Conservation (phyloP, 345 rosid genomes). For the Tarenaya hassleriana region DNA sequence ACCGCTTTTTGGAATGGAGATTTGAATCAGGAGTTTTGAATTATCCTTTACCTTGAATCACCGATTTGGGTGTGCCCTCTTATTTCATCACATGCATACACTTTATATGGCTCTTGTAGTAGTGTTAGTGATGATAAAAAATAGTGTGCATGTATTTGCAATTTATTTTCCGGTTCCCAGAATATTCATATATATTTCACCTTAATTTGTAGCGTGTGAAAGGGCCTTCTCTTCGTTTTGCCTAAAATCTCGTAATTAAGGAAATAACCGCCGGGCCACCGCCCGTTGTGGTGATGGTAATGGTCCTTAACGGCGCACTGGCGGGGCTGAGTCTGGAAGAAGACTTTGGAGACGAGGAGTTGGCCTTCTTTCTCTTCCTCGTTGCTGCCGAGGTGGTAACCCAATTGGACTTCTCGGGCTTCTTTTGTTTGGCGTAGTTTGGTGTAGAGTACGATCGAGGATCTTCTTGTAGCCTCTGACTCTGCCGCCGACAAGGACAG, state of each 20-base stretch:
- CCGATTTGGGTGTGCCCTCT: no score
- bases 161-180: no score
- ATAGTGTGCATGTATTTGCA: no score
- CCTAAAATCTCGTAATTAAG: slow-evolving; percentile 27
- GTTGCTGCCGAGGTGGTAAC: slow-evolving; percentile 87
- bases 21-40: no score
- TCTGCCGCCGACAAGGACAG: slow-evolving; percentile 52
- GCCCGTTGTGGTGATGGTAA: slow-evolving; percentile 29
- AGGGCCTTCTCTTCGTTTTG: slow-evolving; percentile 12
- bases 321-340: slow-evolving; percentile 96
- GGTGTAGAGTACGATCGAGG: slow-evolving; percentile 89
- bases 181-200: slow-evolving; percentile 6
- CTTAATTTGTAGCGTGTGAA: background rate
- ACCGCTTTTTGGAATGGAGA: no score
- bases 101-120: no score
- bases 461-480: slow-evolving; percentile 87
- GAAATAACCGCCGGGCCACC: slow-evolving; percentile 35
- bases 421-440: slow-evolving; percentile 90
- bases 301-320: slow-evolving; percentile 62
- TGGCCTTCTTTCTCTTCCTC: slow-evolving; percentile 97
- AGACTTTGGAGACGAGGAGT: slow-evolving; percentile 87
- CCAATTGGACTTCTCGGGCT: slow-evolving; percentile 95
- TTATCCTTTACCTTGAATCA: no score
- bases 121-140: no score
- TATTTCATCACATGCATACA: background rate